These are phyloP conservation scores for Myriangium duriaei DNA, from an alignment of 2,329 filamentous ascomycete species.

Conservation along the genomic window DNA sequence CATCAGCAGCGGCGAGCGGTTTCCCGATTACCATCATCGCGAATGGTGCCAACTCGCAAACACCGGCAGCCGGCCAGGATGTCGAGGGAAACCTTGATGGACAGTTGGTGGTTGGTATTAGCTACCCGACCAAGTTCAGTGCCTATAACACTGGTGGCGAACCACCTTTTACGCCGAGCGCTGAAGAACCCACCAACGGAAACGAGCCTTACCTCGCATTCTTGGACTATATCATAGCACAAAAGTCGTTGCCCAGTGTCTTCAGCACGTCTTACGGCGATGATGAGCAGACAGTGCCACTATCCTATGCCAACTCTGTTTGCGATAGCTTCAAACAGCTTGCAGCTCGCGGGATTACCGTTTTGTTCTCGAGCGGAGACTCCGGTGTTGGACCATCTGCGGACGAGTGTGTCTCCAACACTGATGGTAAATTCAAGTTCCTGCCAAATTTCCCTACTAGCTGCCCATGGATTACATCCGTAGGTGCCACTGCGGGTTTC, in stretches of 20 bases:
- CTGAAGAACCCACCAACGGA: constrained; percentile 35
- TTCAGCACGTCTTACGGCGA: constrained; percentile 57
- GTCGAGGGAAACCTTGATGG: constrained; percentile 53
- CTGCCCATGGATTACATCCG: constrained; percentile 37
- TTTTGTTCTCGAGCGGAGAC: constrained; percentile 53
- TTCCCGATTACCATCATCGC: no score
- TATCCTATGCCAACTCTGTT: constrained; percentile 47
- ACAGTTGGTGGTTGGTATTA: constrained; percentile 46
- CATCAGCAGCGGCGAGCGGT: no score
- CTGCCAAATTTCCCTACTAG: constrained; percentile 34
- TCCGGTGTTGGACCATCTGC: constrained; percentile 40
- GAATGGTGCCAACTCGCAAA: constrained; percentile 38
- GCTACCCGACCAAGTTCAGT: constrained; percentile 40
- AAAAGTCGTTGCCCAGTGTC: constrained; percentile 47
- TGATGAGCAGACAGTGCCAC: constrained; percentile 50
- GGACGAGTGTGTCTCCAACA: constrained; percentile 34
- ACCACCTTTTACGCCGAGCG: constrained; percentile 40
- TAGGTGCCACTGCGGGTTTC: constrained; percentile 32
- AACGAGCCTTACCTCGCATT: constrained; percentile 60
- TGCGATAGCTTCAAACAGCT: constrained; percentile 54
- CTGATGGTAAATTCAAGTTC: constrained; percentile 33
- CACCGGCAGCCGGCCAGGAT: constrained; percentile 19
- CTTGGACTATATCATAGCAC: constrained; percentile 44
- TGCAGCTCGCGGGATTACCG: constrained; percentile 49
- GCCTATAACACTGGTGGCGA: constrained; percentile 49